Evolutionary conservation across 2,329 filamentous ascomycete species (phyloP), one percentile per base, ranked within the genome.

Genomic region (Verticillium zaregamsianum): DNA sequence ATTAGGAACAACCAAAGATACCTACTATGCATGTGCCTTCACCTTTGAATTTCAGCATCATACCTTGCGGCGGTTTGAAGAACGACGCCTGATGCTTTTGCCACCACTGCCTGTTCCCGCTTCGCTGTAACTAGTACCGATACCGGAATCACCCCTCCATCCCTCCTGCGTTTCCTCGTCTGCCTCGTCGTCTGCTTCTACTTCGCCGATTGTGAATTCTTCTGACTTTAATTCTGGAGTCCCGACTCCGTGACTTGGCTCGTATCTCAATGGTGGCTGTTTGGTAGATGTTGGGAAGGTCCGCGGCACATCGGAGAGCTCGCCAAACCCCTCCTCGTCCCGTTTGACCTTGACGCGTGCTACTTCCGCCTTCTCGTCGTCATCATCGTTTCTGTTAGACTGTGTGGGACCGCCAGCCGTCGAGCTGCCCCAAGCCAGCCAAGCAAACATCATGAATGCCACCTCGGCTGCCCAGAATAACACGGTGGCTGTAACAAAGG

Each of bases 401-500:
- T 55, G 60, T 8, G 28, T 25, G 14, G 23, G 12, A 3, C 35
- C 23, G 11, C 15, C 20, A 23, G 45, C 12, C 20, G 9, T 39
- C 56, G 33, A 58, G 9, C 3, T 12, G 35, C 35, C 71, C 70
- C 66, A 91, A 68, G 83, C 55, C 2, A 83, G 72, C 89, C 91
- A 96, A 0, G 85, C 87, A 1, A 88, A 40, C 1, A 81, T 79
- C 72, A 90, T 85, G 52, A 88, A 89, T 0, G 86, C 66, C 69
- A 96, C 81, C 70, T 94, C 92, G 14, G 86, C 85, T 1, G 79
- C 72, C 92, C 93, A 98, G 74, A 97, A 97, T 0, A 85, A 67
- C 0, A 79, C 74, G 0, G 88, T 91, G 68, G 93, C 90, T 1
- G 88, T 69, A 0, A 90, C 59, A 62, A 92, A 93, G 5, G 87